phyloP scores from a whole-genome alignment of 2,329 filamentous ascomycete genomes.

The Penicillium sp. region DNA sequence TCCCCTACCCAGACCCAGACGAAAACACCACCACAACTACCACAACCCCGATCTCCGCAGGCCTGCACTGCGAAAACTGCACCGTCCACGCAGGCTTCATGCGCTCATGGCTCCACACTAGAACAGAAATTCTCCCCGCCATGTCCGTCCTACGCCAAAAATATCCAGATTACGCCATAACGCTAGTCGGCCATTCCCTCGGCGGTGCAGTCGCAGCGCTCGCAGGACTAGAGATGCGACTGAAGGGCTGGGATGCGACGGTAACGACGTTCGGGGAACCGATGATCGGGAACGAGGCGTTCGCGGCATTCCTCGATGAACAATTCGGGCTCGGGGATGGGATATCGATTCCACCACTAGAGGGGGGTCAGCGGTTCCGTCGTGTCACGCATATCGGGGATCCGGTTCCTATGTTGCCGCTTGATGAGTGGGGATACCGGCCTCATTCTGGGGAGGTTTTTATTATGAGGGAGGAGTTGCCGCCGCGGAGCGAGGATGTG shows the following conservation, averaged over 20 bases:
- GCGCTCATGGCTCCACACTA: conserved; percentile 75
- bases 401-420: conserved; percentile 82
- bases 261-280: conserved; percentile 96
- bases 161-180: conserved; percentile 70
- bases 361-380: conserved; percentile 53
- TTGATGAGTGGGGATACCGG: conserved; percentile 82
- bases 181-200: conserved; percentile 85
- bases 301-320: conserved; percentile 56
- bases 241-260: conserved; percentile 70
- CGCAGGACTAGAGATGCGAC: conserved; percentile 76
- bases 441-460: conserved; percentile 86
- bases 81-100: conserved; percentile 92
- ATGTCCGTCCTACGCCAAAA: conserved; percentile 59
- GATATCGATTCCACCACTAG: conserved; percentile 18
- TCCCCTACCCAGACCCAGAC: conserved; percentile 67
- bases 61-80: conserved; percentile 73
- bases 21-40: conserved; percentile 34
- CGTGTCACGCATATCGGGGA: conserved; percentile 84
- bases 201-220: conserved; percentile 89
- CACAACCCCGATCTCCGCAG: conserved; percentile 19
- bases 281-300: conserved; percentile 55
- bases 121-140: conserved; percentile 65
- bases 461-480: conserved; percentile 70
- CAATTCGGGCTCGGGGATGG: conserved; percentile 45
- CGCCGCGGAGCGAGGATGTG: conserved; percentile 69